Evolutionary conservation across 2,329 filamentous ascomycete species (phyloP), one percentile per base, ranked within the genome.

Genomic region (Colletotrichum sp.): DNA sequence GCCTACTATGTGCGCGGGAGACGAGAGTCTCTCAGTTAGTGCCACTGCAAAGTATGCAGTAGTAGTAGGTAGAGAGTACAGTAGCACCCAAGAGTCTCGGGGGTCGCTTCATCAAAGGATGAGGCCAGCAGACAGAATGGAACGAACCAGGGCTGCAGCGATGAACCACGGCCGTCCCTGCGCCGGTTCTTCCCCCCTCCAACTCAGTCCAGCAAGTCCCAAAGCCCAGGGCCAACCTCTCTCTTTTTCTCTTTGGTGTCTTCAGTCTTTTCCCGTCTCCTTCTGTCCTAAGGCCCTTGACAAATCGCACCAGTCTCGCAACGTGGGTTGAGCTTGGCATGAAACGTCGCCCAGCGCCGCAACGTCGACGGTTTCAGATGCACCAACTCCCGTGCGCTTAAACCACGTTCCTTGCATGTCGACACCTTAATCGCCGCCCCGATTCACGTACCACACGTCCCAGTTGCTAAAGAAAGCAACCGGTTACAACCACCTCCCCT

Each of bases 331-430:
- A 48, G 44, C 74, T 72, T 68, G 73, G 64, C 57, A 68, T 76
- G 74, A 76, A 76, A 76, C 74, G 74, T 76, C 74, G 64, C 74
- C 64, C 70, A 73, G 62, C 74, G 74, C 59, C 74, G 74, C 74
- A 76, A 76, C 74, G 70, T 76, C 64, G 70, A 76, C 70, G 64
- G 74, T 76, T 76, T 76, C 74, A 76, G 74, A 76, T 76, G 36
- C 70, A 73, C 59, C 70, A 76, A 48, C 57, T 76, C 64, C 70
- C 74, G 74, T 76, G 70, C 74, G 70, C 74, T 69, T 65, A 39
- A 76, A 65, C 74, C 70, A 68, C 74, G 74, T 74, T 73, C 74
- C 74, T 76, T 73, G 74, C 74, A 74, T 76, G 74, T 39, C 64
- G 57, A 73, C 70, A 76, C 74, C 74, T 76, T 73, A 69, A 76